phyloP scores from a whole-genome alignment of 768 basidiomycete species.

The Pleurotus tuoliensis region DNA sequence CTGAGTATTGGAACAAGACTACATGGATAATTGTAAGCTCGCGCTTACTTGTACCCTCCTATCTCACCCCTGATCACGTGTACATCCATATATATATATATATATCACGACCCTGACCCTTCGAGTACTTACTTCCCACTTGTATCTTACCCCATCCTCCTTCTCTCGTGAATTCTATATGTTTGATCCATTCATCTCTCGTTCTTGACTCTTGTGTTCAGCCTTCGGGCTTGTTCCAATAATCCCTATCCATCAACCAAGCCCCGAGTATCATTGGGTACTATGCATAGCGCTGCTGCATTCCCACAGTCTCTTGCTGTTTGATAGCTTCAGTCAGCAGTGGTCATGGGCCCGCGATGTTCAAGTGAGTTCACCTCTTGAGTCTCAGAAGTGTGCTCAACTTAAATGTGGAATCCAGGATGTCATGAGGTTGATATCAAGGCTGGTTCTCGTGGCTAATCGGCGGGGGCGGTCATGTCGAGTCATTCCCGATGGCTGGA shows the following conservation, averaged over 20 bases:
- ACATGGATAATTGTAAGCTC: constrained; percentile 31
- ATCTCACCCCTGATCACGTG: no score
- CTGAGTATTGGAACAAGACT: constrained; percentile 24
- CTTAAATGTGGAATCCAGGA: background rate
- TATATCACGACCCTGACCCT: no score
- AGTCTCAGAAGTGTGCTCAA: background rate
- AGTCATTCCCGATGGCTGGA: background rate
- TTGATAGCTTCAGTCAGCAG: constrained; percentile 25
- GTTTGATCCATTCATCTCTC: no score
- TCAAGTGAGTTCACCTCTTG: background rate
- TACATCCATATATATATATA: no score
- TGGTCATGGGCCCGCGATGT: constrained; percentile 2
- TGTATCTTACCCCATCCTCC: no score
- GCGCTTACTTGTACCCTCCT: no score
- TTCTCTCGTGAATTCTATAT: no score
- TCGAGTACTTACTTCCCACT: no score
- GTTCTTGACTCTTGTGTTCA: no score
- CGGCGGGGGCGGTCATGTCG: background rate
- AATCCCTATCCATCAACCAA: constrained; percentile 29
- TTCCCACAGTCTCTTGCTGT: constrained; percentile 17
- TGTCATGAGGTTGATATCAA: background rate
- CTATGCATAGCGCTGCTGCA: constrained; percentile 17
- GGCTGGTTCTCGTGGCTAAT: background rate
- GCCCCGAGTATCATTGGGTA: constrained; percentile 26
- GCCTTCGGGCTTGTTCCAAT: no score